Evolutionary conservation across 2,329 filamentous ascomycete genomes (phyloP).

Genomic region (Aspergillus amoenus): DNA sequence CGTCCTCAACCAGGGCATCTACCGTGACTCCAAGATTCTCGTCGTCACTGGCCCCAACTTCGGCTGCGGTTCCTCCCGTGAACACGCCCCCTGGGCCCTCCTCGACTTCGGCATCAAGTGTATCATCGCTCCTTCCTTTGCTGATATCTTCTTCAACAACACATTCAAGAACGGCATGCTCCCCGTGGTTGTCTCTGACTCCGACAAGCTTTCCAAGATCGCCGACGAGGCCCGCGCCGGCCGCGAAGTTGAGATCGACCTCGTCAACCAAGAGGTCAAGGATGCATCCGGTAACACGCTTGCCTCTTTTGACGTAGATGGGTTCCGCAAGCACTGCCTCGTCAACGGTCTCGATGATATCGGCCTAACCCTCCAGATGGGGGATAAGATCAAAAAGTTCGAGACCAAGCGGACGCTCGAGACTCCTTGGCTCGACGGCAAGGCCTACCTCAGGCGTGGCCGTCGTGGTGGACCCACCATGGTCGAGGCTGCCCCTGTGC

Average conservation of each 20-base stretch:
- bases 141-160: conserved; percentile 99
- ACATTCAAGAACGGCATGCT: conserved; percentile 99
- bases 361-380: conserved; percentile 87
- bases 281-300: conserved; percentile 71
- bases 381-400: conserved; percentile 81
- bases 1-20: conserved; percentile 86
- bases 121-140: conserved; percentile 83
- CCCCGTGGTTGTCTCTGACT: conserved; percentile 72
- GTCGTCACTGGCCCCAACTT: conserved; percentile 93
- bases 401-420: conserved; percentile 73
- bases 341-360: conserved; percentile 95
- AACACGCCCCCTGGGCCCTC: conserved; percentile 96
- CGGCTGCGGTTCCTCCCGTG: conserved; percentile 86
- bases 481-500: conserved; percentile 68
- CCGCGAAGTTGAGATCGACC: conserved; percentile 83
- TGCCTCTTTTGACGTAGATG: conserved; percentile 80
- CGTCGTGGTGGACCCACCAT: conserved; percentile 55
- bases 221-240: conserved; percentile 76
- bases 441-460: conserved; percentile 67
- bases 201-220: conserved; percentile 66
- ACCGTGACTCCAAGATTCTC: conserved; percentile 80
- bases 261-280: conserved; percentile 80
- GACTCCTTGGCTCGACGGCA: conserved; percentile 90
- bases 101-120: conserved; percentile 95
- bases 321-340: conserved; percentile 92